phyloP scores from a whole-genome alignment of 768 basidiomycete species.

The Mycena venus region DNA sequence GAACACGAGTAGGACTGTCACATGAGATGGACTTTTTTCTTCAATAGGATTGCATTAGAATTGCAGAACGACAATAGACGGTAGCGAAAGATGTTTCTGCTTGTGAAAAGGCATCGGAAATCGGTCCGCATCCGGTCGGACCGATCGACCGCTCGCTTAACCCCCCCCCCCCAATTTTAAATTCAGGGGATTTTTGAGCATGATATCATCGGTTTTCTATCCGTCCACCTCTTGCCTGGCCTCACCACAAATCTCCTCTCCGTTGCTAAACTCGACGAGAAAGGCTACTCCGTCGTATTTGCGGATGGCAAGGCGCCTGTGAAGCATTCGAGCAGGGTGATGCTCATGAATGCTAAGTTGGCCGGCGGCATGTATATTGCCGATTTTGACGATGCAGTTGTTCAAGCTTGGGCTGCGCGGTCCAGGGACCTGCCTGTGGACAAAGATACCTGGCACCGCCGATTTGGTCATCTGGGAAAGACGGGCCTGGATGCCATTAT shows the following conservation, averaged over 20 bases:
- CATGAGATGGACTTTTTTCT: no score
- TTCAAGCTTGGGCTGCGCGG: no score
- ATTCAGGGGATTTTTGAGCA: not conserved
- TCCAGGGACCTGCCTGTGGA: no score
- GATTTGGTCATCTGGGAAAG: no score
- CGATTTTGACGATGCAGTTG: not conserved
- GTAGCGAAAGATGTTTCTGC: no score
- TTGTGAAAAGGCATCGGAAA: not conserved
- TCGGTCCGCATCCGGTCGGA: slow-evolving; percentile 7
- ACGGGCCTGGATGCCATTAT: no score
- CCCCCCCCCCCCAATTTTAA: not conserved
- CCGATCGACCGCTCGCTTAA: slow-evolving; percentile 5
- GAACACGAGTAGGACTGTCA: no score
- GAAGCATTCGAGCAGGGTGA: not conserved
- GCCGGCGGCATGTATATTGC: not conserved
- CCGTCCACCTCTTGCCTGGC: no score
- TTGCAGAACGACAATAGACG: no score
- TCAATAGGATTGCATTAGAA: no score
- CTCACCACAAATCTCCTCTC: not conserved
- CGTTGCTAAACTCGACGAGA: not conserved
- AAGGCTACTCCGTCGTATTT: not conserved
- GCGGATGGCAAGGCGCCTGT: not conserved
- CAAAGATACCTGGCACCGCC: no score
- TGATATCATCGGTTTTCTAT: slow-evolving; percentile 14
- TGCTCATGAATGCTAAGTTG: not conserved